Percentiles rank a stretch among this genome's conserved stretches.
Evolutionary conservation across 371 early-diverging fungal species (phyloP).

Genomic region (Dinochytrium kinnereticum): DNA sequence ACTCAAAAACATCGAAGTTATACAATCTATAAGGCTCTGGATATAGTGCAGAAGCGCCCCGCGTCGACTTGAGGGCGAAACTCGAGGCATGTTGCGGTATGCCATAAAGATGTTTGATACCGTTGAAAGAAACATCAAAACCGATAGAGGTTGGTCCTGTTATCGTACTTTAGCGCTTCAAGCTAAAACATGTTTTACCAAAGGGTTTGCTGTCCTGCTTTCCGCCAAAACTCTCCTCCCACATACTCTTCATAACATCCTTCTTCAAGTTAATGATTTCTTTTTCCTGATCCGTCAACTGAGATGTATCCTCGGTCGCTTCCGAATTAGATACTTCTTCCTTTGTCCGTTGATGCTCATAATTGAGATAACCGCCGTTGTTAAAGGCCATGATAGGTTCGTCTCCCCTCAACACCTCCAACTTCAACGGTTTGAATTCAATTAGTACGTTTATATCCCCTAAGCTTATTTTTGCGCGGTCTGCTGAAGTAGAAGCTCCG

Average conservation of each 20-base stretch:
- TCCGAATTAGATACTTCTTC: slow-evolving; percentile 45
- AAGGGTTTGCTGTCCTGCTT: slow-evolving; percentile 90
- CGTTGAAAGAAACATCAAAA: slow-evolving; percentile 90
- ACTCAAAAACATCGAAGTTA: slow-evolving; percentile 98
- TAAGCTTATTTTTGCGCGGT: not conserved
- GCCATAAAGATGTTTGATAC: slow-evolving; percentile 88
- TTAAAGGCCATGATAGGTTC: slow-evolving; percentile 76
- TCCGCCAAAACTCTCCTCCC: slow-evolving; percentile 89
- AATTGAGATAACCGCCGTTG: slow-evolving; percentile 80
- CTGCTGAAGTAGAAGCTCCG: not conserved
- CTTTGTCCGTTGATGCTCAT: slow-evolving; percentile 83
- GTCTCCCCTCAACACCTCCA: slow-evolving; percentile 14
- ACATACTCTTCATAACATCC: slow-evolving; percentile 67
- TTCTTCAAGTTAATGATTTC: slow-evolving; percentile 40
- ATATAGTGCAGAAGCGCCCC: slow-evolving; percentile 78
- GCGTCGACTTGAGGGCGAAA: slow-evolving; percentile 83
- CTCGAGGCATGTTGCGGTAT: slow-evolving; percentile 93
- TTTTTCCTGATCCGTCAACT: slow-evolving; percentile 47
- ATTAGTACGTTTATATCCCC: not conserved
- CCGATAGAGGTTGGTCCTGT: slow-evolving; percentile 90
- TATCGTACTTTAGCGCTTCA: too few species aligned
- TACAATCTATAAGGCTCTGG: slow-evolving; percentile 95
- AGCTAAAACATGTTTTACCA: too few species aligned
- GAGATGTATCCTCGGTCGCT: slow-evolving; percentile 22
- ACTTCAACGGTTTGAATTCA: not conserved